A percentile compares a stretch with the other conserved stretches of the same genome.
Evolutionary conservation across 2,329 filamentous ascomycete species (phyloP).

Genomic region (Penicillium sp.): DNA sequence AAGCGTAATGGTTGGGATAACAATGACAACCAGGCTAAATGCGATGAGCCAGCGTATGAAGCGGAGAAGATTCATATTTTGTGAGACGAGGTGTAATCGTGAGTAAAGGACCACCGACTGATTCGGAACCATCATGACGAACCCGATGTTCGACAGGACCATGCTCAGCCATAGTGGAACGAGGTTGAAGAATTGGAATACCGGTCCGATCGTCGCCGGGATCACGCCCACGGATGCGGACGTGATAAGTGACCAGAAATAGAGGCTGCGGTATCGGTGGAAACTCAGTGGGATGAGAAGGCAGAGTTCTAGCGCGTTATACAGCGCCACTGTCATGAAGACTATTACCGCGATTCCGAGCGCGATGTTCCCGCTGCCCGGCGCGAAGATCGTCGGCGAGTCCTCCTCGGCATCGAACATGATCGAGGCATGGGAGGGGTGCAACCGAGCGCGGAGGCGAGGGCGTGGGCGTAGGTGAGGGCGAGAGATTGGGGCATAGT

Average conservation of each 20-base stretch:
- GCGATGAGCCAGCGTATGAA: conserved; percentile 59
- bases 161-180: conserved; percentile 30
- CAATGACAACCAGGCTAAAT: conserved; percentile 26
- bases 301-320: conserved; percentile 48
- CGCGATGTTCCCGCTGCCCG: not conserved
- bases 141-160: conserved; percentile 50
- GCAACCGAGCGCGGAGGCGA: not conserved
- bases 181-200: conserved; percentile 34
- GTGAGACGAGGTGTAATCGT: conserved; percentile 59
- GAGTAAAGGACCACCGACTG: conserved; percentile 62
- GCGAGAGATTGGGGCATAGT: not conserved
- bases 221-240: conserved; percentile 30
- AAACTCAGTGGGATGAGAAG: conserved; percentile 32
- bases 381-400: not conserved
- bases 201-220: conserved; percentile 34
- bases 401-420: not conserved
- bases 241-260: conserved; percentile 37
- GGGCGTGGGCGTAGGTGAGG: too few species aligned
- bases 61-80: conserved; percentile 48
- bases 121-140: conserved; percentile 60
- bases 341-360: conserved; percentile 6
- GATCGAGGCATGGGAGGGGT: not conserved
- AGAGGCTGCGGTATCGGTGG: conserved; percentile 30
- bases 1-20: conserved; percentile 10
- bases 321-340: conserved; percentile 36